Evolutionary conservation across 345 rosid genomes (phyloP), one percentile per base, ranked within the genome.

Genomic region (Gossypium sturtianum): DNA sequence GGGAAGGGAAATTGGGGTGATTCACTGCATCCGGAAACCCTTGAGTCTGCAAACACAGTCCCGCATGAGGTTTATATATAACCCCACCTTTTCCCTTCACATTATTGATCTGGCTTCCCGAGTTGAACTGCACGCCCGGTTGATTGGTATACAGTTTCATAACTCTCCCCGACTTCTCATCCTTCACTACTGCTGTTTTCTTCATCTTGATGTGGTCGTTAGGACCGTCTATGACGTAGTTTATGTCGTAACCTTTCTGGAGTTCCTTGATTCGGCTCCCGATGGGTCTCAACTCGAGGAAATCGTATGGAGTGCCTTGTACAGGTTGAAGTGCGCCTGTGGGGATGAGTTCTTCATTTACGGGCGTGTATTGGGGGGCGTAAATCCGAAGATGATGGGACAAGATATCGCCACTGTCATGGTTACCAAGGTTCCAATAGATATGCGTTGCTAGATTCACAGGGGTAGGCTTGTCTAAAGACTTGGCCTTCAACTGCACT

Each of bases 11-110:
- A 68, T 85, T 82, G 2, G 79, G 85, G 15, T 90, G 89, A 73
- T 95, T 90, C 19, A 95, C 98, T 0, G 97, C 79, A 79, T 91
- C 93, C 0, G 97, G 99, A 27, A 91, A 93, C 2, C 91, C 98
- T 74, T 86, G 98, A 54, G 97, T 91, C 90, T 93, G 91, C 82
- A 90, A 78, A 72, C 88, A 82, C 44, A 91, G 13, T 2, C 88
- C 98, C 0, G 81, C 96, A 66, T 86, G 74, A 38, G 82, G 83
- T 6, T 44, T 4, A 70, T 90, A 95, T n/a, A 88, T 84, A 25
- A 60, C 59, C n/a, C 86, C 79, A 12, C 29, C 87, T 84, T 90
- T 91, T 13, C 98, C 96, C 22, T 68, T 70, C 6, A 80, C 88
- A 23, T 78, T 16, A 12, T 78, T 78, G 80, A 93, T 0, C 86